Evolutionary conservation across 139 green algal species (phyloP), one percentile per base, ranked within the genome.

Genomic region (Coccomyxa sp.): DNA sequence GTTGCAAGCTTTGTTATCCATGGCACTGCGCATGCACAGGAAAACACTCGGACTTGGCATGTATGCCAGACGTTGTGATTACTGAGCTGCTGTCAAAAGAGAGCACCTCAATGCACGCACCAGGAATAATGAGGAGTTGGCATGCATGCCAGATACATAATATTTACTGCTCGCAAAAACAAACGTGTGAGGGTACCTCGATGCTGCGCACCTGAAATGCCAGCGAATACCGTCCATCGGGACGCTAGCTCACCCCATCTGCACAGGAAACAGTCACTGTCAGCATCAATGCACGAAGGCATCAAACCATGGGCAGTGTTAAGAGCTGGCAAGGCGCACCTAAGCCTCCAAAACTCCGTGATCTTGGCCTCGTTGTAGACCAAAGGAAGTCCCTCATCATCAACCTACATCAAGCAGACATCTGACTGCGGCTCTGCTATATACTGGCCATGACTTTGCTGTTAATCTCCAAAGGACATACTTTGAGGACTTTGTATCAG

Each of bases 361-460:
- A 97, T 95, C 13, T 80, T 59, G 45, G 91, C 78, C 82, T 95
- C 90, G 75, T 97, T 95, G 86, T 98, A 98, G 30, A 94, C 88
- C 1, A 93, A 58, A 9, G 91, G 91, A 28, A 95, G 85, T 0
- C 93, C 93, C 17, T 95, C 92, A 21, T 92, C 89, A 83, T 96
- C 93, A 13, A 96, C 89, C 57, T 86, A n/a, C 21, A 25, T 21
- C 63, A 71, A 25, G 18, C 63, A 71, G 4, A 28, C 63, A 71
- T 11, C 10, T 71, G 63, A 71, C 18, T 71, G 63, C 63, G 18
- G 63, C 38, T 51, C 38, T 51, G 3, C 38, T 51, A 7, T 51
- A 51, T 51, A 51, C 38, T 51, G 38, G 3, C 7, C 38, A 71
- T 3, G 9, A 9, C 10, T 28, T 25, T 25, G 21, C 63, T 28